Percentiles rank a stretch among this genome's conserved stretches.
phyloP scores from a whole-genome alignment of 2,329 filamentous ascomycete genomes.

The Mollisiaceae sp. region DNA sequence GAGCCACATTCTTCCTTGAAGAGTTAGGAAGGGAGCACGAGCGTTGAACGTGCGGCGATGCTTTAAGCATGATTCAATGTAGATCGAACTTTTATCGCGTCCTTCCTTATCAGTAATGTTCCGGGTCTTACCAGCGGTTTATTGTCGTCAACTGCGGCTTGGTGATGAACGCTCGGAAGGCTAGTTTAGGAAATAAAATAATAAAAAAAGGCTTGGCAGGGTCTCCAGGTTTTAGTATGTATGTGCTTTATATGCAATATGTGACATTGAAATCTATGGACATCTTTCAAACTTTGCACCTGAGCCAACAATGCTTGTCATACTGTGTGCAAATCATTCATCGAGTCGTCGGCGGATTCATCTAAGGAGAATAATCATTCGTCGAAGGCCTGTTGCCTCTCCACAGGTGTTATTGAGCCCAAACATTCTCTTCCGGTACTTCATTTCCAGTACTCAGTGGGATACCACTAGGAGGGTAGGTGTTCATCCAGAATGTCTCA shows the following conservation, averaged over 20 bases:
- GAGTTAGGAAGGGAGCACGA: background rate
- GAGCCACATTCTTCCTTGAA: background rate
- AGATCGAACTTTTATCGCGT: background rate
- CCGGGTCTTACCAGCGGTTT: too few relatives aligned
- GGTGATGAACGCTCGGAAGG: too few relatives aligned
- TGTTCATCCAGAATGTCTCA: conserved; percentile 49
- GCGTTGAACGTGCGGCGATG: background rate
- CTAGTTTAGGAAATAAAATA: too few relatives aligned
- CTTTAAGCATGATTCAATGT: background rate
- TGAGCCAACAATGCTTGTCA: conserved; percentile 23
- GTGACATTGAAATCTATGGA: conserved; percentile 37
- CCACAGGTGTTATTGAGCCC: conserved; percentile 44
- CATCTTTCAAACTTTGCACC: conserved; percentile 25
- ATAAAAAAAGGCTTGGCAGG: background rate
- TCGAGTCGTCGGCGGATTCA: conserved; percentile 37
- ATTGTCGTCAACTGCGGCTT: too few relatives aligned
- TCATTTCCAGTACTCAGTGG: conserved; percentile 31
- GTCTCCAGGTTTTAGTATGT: conserved; percentile 8
- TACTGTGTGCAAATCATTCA: conserved; percentile 31
- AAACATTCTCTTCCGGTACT: conserved; percentile 38
- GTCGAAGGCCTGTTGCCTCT: conserved; percentile 44
- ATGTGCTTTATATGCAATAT: conserved; percentile 31
- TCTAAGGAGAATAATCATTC: conserved; percentile 34
- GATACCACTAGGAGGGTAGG: conserved; percentile 39
- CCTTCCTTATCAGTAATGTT: background rate